Conservation (phyloP, 176 grass and related monocot species). For the Rhipidocladum racemiflorum region DNA sequence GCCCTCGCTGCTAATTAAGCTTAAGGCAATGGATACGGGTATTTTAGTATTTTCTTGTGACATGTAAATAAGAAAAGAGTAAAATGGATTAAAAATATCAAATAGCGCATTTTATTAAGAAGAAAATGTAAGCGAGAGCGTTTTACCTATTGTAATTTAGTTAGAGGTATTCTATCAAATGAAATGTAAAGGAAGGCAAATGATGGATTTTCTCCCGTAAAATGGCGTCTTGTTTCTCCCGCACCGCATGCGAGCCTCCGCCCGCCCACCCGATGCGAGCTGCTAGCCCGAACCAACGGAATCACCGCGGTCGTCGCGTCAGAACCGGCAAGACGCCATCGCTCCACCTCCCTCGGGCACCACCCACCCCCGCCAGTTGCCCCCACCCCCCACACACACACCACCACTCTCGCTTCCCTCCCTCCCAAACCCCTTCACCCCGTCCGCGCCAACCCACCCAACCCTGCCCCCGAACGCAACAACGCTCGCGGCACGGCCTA, state of each 20-base stretch:
- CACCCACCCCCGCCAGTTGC: not conserved
- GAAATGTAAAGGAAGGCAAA: too few relatives aligned
- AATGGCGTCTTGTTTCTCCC: not conserved
- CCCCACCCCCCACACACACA: not conserved
- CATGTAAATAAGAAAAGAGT: too few relatives aligned
- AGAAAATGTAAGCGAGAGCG: too few relatives aligned
- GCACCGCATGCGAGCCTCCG: constrained; percentile 1
- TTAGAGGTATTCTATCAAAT: too few relatives aligned
- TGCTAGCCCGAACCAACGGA: not conserved
- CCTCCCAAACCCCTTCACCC: constrained; percentile 24
- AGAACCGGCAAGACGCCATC: constrained; percentile 34
- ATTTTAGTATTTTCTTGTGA: too few relatives aligned
- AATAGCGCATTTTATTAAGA: too few relatives aligned
- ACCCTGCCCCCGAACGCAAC: not conserved
- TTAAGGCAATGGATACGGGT: too few relatives aligned
- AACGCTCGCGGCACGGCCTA: not conserved
- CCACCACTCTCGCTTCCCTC: not conserved
- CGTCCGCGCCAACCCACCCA: constrained; percentile 31
- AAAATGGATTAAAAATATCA: too few relatives aligned
- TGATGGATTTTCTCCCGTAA: too few relatives aligned
- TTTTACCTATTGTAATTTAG: too few relatives aligned
- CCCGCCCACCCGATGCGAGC: not conserved
- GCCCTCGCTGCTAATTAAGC: too few relatives aligned
- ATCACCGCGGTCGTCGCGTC: not conserved
- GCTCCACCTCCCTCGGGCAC: not conserved